phyloP scores from a whole-genome alignment of 345 rosid genomes.

The Dipteronia dyeriana region DNA sequence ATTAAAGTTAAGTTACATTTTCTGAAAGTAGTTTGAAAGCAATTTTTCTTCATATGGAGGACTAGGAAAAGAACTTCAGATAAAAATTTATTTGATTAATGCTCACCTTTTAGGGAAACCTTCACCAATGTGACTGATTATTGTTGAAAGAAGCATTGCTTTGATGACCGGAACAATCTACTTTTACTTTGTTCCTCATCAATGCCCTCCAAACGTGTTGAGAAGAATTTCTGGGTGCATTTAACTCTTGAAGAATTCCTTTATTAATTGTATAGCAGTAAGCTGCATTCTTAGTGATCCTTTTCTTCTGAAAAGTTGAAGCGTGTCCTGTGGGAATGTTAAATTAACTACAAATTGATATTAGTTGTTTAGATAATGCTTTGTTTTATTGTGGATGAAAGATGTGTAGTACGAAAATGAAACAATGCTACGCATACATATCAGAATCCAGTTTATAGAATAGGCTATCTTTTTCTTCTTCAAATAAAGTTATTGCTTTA shows the following conservation, averaged over 20 bases:
- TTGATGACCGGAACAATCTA: background rate
- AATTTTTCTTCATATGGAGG: background rate
- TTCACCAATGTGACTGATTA: too few species aligned
- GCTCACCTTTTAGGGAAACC: background rate
- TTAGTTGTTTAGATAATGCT: background rate
- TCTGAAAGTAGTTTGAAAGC: background rate
- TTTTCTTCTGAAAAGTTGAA: background rate
- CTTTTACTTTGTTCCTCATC: background rate
- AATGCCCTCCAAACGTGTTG: background rate
- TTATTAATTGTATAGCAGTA: background rate
- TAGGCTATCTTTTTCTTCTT: too few species aligned
- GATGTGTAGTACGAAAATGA: background rate
- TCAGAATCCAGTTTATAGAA: too few species aligned
- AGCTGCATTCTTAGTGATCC: background rate
- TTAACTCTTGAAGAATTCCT: background rate
- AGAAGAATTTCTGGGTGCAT: background rate
- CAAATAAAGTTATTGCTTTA: too few species aligned
- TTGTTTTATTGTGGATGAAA: background rate
- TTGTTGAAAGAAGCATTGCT: background rate
- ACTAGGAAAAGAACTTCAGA: background rate
- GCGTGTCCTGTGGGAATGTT: background rate
- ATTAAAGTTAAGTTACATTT: background rate
- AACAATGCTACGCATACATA: background rate
- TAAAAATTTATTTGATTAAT: background rate
- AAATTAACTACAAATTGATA: background rate